A percentile compares a stretch with the other conserved stretches of the same genome.
Evolutionary conservation across 805 yeast species (phyloP).

Genomic region (Candida silvicultrix): DNA sequence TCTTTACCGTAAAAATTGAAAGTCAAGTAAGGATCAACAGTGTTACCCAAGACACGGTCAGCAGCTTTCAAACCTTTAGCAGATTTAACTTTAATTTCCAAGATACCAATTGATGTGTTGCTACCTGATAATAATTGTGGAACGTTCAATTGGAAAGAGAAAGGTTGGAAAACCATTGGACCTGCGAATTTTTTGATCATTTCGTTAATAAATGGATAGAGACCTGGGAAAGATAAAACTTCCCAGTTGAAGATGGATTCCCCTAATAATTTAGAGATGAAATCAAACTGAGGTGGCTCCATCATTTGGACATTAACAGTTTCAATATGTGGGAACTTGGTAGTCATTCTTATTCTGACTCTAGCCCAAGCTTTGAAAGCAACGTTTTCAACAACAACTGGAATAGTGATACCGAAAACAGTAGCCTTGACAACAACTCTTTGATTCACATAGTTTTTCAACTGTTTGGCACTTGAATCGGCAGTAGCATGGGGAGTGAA

Average conservation of each 20-base stretch:
- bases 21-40: slow-evolving; percentile 85
- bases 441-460: slow-evolving; percentile 80
- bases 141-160: slow-evolving; percentile 87
- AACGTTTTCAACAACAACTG: slow-evolving; percentile 73
- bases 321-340: slow-evolving; percentile 88
- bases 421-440: slow-evolving; percentile 69
- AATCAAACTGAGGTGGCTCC: slow-evolving; percentile 87
- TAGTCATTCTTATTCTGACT: slow-evolving; percentile 83
- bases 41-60: slow-evolving; percentile 58
- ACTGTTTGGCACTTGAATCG: slow-evolving; percentile 80
- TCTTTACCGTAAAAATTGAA: slow-evolving; percentile 51
- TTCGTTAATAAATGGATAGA: slow-evolving; percentile 73
- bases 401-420: slow-evolving; percentile 77
- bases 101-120: slow-evolving; percentile 81
- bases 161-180: slow-evolving; percentile 81
- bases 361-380: slow-evolving; percentile 71
- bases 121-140: slow-evolving; percentile 89
- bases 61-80: slow-evolving; percentile 69
- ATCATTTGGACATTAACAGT: slow-evolving; percentile 80
- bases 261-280: slow-evolving; percentile 65
- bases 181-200: slow-evolving; percentile 85
- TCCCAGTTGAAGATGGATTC: slow-evolving; percentile 86
- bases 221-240: slow-evolving; percentile 79
- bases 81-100: slow-evolving; percentile 58
- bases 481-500: slow-evolving; percentile 87